Evolutionary conservation across 257 asterid species (phyloP), one percentile per base, ranked within the genome.

Genomic region (Solanum neorickii): DNA sequence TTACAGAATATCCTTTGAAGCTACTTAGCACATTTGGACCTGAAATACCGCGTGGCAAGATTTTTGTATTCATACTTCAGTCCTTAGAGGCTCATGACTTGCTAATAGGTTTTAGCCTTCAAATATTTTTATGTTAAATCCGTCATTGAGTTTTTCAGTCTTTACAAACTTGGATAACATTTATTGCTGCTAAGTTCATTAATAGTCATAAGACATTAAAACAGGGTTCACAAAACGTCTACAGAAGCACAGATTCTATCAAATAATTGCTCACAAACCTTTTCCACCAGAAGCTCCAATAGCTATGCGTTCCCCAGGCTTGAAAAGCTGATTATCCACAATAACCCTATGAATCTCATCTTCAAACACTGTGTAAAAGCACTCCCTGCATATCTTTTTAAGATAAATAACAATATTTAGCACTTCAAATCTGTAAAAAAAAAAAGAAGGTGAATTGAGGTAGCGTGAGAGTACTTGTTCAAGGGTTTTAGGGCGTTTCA

Each of bases 221-320:
- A 29, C 41, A 68, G 6, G 75, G 11, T 69, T 29, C 41, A 69
- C 41, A 56, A 1, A 56, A 25, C 44, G 18, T 21, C 66, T 20
- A 86, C 65, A 35, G 4, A 83, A n/a, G 37, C 78, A 46, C 83
- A 21, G 2, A 69, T 42, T 68, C 7, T 47, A 5, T 65, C 41
- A 69, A 42, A 46, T 3, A 46, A 6, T 69, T 85, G 5, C 18
- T 76, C 23, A 37, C 15, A 31, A 35, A 94, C 98, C 99, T 97
- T 97, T 97, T 88, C 99, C 99, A 83, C 99, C 99, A 66, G 99
- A 97, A 92, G 99, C 99, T 85, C 99, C 99, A 89, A 97, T 94
- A 41, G 98, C 99, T 60, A 97, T 86, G 86, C 99, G 98, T 86
- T 97, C 98, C 42, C 98, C 98, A 7, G 92, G 94, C 89, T 91